Evolutionary conservation across 176 grass and related monocot species (phyloP).

Genomic region (Rhynchospora pubera): DNA sequence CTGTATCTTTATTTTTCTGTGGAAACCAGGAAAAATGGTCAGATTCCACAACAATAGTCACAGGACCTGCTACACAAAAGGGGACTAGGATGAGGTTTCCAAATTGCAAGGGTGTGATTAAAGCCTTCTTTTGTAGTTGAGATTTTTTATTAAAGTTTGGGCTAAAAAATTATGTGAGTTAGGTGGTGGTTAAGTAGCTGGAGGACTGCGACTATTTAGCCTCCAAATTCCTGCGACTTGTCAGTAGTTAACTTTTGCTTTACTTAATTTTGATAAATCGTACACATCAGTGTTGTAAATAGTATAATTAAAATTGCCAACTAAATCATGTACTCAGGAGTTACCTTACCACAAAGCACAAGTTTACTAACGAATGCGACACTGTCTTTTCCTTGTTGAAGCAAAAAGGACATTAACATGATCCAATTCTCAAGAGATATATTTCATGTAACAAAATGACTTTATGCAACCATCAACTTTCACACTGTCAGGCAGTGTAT

Average conservation of each 20-base stretch:
- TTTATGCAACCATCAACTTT: not conserved
- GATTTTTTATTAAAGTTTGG: not conserved
- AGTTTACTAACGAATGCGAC: not conserved
- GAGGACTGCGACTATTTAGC: slow-evolving; percentile 14
- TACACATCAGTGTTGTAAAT: not conserved
- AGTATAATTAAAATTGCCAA: not conserved
- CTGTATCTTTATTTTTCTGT: not conserved
- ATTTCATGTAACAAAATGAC: not conserved
- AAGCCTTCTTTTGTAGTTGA: slow-evolving; percentile 19
- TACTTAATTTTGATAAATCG: not conserved
- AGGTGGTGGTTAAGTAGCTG: slow-evolving; percentile 19
- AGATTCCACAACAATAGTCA: not conserved
- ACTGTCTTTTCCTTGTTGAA: not conserved
- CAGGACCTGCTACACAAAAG: not conserved
- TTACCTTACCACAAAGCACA: not conserved
- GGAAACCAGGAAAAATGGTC: not conserved
- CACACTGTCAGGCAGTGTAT: not conserved
- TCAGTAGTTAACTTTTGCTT: slow-evolving; percentile 10
- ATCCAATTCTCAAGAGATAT: not conserved
- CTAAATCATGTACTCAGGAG: not conserved
- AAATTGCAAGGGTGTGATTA: slow-evolving; percentile 7
- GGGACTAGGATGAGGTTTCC: not conserved
- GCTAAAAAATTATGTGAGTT: slow-evolving; percentile 16
- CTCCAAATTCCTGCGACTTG: slow-evolving; percentile 4
- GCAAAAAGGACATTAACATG: slow-evolving; percentile 1